Conservation (phyloP, 495 filamentous ascomycete genomes). For the Aspergillus steynii region DNA sequence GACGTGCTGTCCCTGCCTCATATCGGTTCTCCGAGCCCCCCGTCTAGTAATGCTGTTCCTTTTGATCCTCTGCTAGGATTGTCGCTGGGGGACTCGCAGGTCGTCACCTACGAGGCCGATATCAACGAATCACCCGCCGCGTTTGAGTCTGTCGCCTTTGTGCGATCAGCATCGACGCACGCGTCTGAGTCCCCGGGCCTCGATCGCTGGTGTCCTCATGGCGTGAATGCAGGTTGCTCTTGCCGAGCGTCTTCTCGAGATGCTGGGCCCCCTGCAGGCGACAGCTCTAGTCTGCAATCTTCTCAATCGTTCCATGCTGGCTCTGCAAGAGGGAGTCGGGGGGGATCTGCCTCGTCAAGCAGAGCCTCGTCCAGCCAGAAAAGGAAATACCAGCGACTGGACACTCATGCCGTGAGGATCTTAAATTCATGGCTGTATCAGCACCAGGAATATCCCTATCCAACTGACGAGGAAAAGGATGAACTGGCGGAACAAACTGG, state of each 20-base stretch:
- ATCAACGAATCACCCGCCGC: background rate
- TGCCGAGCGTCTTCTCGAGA: background rate
- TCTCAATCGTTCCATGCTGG: background rate
- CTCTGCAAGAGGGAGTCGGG: background rate
- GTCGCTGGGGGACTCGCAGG: background rate
- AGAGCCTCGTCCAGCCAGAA: background rate
- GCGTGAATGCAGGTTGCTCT: background rate
- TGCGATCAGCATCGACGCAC: background rate
- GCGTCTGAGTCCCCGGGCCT: background rate
- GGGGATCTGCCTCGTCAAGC: background rate
- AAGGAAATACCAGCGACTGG: slow-evolving; percentile 7
- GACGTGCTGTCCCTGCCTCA: background rate
- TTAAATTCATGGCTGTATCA: slow-evolving; percentile 25
- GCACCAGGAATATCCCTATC: slow-evolving; percentile 38
- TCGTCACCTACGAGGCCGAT: background rate
- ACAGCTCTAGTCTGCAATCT: background rate
- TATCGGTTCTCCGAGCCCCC: background rate
- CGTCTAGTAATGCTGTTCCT: background rate
- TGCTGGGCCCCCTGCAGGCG: too few species aligned
- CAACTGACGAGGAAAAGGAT: slow-evolving; percentile 20
- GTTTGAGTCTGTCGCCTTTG: background rate
- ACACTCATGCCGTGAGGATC: slow-evolving; percentile 10
- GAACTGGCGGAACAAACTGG: slow-evolving; percentile 19
- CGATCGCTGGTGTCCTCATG: background rate
- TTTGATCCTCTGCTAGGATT: background rate